A percentile compares a stretch with the other conserved stretches of the same genome.
These are phyloP conservation scores for Paraconiothyrium brasiliense DNA, from an alignment of 2,329 filamentous ascomycete genomes.

Conservation along the genomic window DNA sequence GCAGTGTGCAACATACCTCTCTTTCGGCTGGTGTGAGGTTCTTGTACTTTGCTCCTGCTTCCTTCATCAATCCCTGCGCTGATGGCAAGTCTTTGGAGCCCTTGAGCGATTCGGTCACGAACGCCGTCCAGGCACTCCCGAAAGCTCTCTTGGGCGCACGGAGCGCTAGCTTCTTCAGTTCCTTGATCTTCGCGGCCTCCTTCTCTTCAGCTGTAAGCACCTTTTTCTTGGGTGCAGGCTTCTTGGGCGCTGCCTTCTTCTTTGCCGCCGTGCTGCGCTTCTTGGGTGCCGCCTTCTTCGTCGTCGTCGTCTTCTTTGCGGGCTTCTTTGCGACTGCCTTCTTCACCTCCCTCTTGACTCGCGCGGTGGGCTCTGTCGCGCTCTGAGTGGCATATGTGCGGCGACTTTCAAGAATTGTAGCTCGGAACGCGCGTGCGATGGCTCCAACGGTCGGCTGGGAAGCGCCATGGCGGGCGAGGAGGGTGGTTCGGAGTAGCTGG, in stretches of 20 bases:
- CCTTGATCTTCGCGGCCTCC: conserved; percentile 35
- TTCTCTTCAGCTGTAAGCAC: conserved; percentile 41
- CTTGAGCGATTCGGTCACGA: conserved; percentile 31
- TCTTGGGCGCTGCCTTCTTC: conserved; percentile 21
- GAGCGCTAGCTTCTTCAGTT: conserved; percentile 52
- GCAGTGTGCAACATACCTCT: conserved; percentile 38
- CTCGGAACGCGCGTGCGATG: conserved; percentile 37
- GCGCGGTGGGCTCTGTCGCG: conserved; percentile 43
- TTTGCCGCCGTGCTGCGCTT: conserved; percentile 24
- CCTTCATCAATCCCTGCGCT: background rate
- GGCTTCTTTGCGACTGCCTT: conserved; percentile 37
- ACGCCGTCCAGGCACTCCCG: conserved; percentile 36
- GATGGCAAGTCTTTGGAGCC: background rate
- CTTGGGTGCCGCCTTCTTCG: conserved; percentile 31
- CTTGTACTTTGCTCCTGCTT: conserved; percentile 32
- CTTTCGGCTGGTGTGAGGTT: conserved; percentile 43
- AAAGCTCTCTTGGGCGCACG: conserved; percentile 33
- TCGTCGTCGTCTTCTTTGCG: conserved; percentile 21
- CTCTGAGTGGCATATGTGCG: conserved; percentile 48
- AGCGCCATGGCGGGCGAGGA: conserved; percentile 35
- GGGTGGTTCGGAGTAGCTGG: conserved; percentile 37
- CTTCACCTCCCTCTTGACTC: conserved; percentile 40
- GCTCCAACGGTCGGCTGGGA: conserved; percentile 27
- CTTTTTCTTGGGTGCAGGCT: conserved; percentile 32
- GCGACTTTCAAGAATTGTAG: conserved; percentile 28